Base-by-base conservation (phyloP, 257 asterid species). In the Craterostigma plantagineum region DNA sequence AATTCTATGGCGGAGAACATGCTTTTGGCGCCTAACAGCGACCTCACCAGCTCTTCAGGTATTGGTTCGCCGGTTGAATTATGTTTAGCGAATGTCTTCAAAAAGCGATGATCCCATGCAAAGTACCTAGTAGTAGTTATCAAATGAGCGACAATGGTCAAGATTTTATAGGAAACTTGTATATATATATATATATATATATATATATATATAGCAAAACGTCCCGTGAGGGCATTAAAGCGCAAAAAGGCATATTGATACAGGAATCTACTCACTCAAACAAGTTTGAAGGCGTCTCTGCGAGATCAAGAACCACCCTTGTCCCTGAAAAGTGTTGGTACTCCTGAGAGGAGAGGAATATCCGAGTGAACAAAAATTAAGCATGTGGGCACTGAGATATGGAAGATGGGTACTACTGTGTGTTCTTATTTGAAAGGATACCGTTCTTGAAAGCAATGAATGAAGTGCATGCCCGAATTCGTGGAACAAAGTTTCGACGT, bases 391-490 rank as follows among this genome's bases (percentile, higher is more conserved):
- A 42, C 50, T 48, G 50, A 58, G 49, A 48, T 18, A 18, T 12
- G 35, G 36, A 40, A 8, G 14, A 9, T 36, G 11, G 14, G n/a
- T n/a, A n/a, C n/a, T n/a, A n/a, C n/a, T 36, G 14, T 9, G 11
- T 36, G 12, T 8, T 9, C 40, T 12, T 42, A 53, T 43, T 34
- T 18, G 8, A 42, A 33, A 33, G 7, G 52, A 30, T 77, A 82
- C 98, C 70, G 98, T 87, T 71, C 98, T 74, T 50, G 98, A 87
- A 54, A 87, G 93, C 73, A 87, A 72, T 23, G 98, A 87, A 75
- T 87, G 98, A 52, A 87, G 92, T 51, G 98, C 95, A 58, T 87
- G 98, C 34, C 98, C 98, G 58, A 82, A 87, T 63, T 87, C 98
- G 50, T 87, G 98, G 62, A 87, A 82, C 47, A 87, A 91, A 35